phyloP scores from a whole-genome alignment of 129 eudicot species.

The Artemisia annua region DNA sequence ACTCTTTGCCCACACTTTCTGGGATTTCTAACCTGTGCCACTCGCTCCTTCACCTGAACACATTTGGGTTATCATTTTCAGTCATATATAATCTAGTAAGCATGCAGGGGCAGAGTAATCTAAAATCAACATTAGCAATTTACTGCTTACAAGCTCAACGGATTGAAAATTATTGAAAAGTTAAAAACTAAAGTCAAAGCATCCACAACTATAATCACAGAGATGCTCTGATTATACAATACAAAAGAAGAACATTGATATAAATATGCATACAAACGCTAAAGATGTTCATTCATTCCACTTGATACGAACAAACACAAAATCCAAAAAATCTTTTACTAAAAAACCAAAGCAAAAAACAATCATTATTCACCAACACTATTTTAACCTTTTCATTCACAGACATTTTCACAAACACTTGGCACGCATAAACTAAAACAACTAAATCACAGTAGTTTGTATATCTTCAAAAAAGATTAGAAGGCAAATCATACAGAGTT shows the following conservation, averaged over 20 bases:
- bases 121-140: neutral
- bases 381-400: too few species aligned
- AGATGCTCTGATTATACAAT: conserved; percentile 12
- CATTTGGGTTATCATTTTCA: conserved; percentile 13
- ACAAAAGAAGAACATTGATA: neutral
- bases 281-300: neutral
- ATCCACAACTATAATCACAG: neutral
- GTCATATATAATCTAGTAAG: conserved; percentile 7
- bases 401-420: too few species aligned
- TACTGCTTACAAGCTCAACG: too few species aligned
- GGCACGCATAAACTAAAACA: too few species aligned
- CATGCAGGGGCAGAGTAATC: conserved; percentile 17
- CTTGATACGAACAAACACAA: too few species aligned
- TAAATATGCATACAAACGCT: neutral
- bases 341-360: too few species aligned
- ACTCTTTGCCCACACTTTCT: conserved; percentile 86
- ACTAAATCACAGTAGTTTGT: too few species aligned
- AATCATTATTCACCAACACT: too few species aligned
- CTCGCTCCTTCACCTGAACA: conserved; percentile 82
- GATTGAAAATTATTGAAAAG: neutral
- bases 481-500: too few species aligned
- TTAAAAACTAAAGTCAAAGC: neutral
- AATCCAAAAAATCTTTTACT: too few species aligned
- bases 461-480: too few species aligned
- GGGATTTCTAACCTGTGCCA: conserved; percentile 89